Percentiles rank a stretch among this genome's conserved stretches.
These are phyloP conservation scores for Patellaria atrata DNA, from an alignment of 495 filamentous ascomycete genomes.

Conservation along the genomic window DNA sequence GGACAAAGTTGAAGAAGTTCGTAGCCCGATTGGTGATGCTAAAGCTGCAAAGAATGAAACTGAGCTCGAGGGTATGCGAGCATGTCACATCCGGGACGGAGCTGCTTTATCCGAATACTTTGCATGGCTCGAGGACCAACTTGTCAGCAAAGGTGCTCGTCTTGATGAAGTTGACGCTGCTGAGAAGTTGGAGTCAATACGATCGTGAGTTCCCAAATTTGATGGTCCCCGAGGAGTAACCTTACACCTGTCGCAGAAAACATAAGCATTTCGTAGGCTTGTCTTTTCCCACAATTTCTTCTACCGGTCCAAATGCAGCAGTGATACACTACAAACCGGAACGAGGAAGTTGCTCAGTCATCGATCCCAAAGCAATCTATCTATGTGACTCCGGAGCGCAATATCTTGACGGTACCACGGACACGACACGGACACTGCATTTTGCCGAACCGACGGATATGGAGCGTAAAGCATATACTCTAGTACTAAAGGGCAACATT, in stretches of 20 bases:
- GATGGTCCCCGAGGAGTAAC: no score
- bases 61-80: conserved; percentile 84
- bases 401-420: conserved; percentile 90
- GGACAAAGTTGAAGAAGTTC: conserved; percentile 67
- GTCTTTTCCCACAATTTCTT: conserved; percentile 93
- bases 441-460: conserved; percentile 75
- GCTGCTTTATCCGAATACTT: conserved; percentile 88
- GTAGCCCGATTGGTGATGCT: conserved; percentile 81
- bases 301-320: conserved; percentile 86
- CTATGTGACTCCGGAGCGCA: conserved; percentile 96
- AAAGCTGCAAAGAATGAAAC: conserved; percentile 96
- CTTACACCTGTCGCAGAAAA: conserved; percentile 26
- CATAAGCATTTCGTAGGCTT: conserved; percentile 77
- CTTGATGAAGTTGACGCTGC: conserved; percentile 84
- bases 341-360: conserved; percentile 59
- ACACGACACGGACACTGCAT: conserved; percentile 87
- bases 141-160: conserved; percentile 53
- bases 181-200: conserved; percentile 74
- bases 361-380: conserved; percentile 81
- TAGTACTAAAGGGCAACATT: conserved; percentile 94
- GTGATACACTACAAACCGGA: conserved; percentile 97
- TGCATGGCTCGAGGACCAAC: conserved; percentile 87
- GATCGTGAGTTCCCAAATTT: conserved; percentile 39
- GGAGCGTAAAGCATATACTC: conserved; percentile 83
- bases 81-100: conserved; percentile 88